Evolutionary conservation across 1,284 basidiomycete species (phyloP), one percentile per base, ranked within the genome.

Genomic region (Apiotrichum veenhuisii): DNA sequence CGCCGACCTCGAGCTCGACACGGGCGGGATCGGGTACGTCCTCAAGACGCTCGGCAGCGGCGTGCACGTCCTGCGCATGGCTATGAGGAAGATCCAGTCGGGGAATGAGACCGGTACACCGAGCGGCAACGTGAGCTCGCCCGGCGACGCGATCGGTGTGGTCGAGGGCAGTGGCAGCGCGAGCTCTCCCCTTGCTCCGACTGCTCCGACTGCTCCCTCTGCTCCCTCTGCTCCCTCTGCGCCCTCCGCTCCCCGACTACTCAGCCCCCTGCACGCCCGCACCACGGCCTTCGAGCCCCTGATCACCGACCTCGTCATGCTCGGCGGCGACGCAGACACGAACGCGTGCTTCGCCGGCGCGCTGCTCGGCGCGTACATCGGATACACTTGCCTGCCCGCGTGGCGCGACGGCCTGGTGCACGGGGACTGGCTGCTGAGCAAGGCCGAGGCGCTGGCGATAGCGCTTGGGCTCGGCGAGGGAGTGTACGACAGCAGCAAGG

Each of bases 251-350:
- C n/a, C n/a, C n/a, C n/a, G n/a, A n/a, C n/a, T n/a, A n/a, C n/a
- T n/a, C n/a, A n/a, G n/a, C 23, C 42, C 42, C 4, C 41, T 57
- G 5, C 23, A 26, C 1, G 41, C 46, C 23, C 47, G 42, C 20
- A 27, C 27, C 3, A 17, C 20, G 0, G 18, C 41, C 18, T 57
- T 61, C 50, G 55, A 61, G 41, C 55, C 52, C 3, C 59, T 61
- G 12, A 51, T 61, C 5, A 57, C 55, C 7, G 38, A 48, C 3
- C 59, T 61, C 12, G 36, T 57, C 49, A 52, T 51, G 49, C 15
- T 11, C 2, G 59, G 47, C 17, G 59, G 59, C n/a, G 59, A 61
- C 45, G 59, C 59, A 5, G 59, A 61, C 52, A 61, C 59, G 10
- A 61, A 61, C 37, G 59, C 59, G 18, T 54, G 49, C 22, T 51